Percentiles rank a stretch among this genome's conserved stretches.
Evolutionary conservation across 75 land plant species (phyloP).

Genomic region (Pseudotsuga menziesii): DNA sequence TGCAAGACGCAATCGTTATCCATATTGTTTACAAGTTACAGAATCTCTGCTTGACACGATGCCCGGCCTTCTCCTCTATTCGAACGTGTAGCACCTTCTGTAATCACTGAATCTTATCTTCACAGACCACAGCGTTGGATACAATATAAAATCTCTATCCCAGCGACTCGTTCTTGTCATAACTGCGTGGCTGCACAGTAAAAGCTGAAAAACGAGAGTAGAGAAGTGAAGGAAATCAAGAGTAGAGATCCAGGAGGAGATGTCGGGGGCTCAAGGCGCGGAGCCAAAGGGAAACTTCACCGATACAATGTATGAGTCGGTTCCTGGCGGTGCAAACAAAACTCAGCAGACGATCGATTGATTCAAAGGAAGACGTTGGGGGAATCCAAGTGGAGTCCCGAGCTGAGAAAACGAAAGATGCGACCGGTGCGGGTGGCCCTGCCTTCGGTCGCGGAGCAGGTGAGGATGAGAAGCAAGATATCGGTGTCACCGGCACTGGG

Average conservation of each 20-base stretch:
- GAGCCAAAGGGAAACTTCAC: constrained; percentile 35
- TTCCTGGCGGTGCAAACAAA: constrained; percentile 26
- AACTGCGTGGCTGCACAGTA: too few relatives aligned
- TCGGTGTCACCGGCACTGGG: constrained; percentile 55
- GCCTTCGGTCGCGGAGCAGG: constrained; percentile 24
- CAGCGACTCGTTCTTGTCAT: too few relatives aligned
- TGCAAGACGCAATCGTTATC: too few relatives aligned
- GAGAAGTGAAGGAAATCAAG: too few relatives aligned
- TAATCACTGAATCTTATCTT: too few relatives aligned
- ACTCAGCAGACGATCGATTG: constrained; percentile 18
- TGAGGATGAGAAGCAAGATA: constrained; percentile 30
- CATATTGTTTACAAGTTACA: too few relatives aligned
- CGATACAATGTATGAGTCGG: constrained; percentile 52
- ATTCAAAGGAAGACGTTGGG: constrained; percentile 28
- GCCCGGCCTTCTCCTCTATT: too few relatives aligned
- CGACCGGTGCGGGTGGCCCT: constrained; percentile 30
- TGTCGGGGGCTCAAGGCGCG: constrained; percentile 69
- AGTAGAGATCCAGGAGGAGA: not conserved
- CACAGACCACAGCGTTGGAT: too few relatives aligned
- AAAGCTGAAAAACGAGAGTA: too few relatives aligned
- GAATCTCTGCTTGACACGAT: too few relatives aligned
- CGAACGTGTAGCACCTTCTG: too few relatives aligned
- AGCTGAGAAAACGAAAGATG: constrained; percentile 33
- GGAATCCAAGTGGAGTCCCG: constrained; percentile 28
- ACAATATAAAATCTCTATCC: too few relatives aligned